Conservation (phyloP, 2,329 filamentous ascomycete species). For the Monosporascus sp. region DNA sequence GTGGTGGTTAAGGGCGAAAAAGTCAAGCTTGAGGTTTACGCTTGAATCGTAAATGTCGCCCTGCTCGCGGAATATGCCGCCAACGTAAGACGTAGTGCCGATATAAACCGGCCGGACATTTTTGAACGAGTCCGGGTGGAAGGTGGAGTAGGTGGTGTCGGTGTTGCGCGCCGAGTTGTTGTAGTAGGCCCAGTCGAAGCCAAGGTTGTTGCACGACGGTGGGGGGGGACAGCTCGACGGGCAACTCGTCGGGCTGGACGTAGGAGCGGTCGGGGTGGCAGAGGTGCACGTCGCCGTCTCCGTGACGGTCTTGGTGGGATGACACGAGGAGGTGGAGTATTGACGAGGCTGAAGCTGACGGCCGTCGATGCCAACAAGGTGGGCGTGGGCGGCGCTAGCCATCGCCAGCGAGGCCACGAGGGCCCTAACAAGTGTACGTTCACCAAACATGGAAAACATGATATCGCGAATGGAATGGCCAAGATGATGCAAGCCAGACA, state of each 20-base stretch:
- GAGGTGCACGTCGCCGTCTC: not conserved
- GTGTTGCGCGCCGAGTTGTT: conserved; percentile 14
- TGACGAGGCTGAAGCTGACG: too few species aligned
- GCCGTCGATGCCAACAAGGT: too few species aligned
- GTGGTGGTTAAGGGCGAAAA: conserved; percentile 20
- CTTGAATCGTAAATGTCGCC: conserved; percentile 9
- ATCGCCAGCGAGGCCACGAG: too few species aligned
- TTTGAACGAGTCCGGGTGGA: conserved; percentile 15
- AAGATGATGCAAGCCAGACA: too few species aligned
- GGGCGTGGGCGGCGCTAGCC: too few species aligned
- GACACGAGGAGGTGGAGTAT: too few species aligned
- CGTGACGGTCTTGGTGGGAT: too few species aligned
- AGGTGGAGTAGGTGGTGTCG: conserved; percentile 14
- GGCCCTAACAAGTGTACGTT: too few species aligned
- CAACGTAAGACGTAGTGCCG: conserved; percentile 10
- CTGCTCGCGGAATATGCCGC: conserved; percentile 4
- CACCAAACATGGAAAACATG: too few species aligned
- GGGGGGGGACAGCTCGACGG: conserved; percentile 13
- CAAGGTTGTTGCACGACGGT: conserved; percentile 10
- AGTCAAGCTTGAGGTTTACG: conserved; percentile 9
- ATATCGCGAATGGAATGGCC: too few species aligned
- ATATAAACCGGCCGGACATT: conserved; percentile 7
- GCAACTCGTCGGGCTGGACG: conserved; percentile 4
- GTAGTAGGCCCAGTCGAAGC: conserved; percentile 21
- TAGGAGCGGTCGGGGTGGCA: too few species aligned